Evolutionary conservation across 2,329 filamentous ascomycete species (phyloP), one percentile per base, ranked within the genome.

Genomic region (Periglandula ipomoeae): DNA sequence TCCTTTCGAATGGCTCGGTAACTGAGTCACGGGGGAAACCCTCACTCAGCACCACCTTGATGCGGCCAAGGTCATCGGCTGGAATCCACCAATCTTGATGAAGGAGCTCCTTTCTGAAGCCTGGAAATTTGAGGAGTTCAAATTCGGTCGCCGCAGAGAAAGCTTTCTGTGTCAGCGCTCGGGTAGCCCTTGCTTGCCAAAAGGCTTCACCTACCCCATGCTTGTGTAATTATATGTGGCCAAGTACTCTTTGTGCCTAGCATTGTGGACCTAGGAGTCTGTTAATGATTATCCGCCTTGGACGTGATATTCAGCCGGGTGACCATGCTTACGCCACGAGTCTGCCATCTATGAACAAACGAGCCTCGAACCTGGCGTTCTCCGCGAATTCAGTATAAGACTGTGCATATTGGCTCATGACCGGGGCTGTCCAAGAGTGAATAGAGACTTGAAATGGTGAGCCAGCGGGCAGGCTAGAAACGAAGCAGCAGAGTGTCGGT

Each of bases 1-100:
- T 70, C 37, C 81, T 72, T 57, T 87, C 81, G 54, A 86, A 79
- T 0, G 79, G 76, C 38, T 70, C 65, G 2, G 69, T 67, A 1
- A 67, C 49, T 2, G 70, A 77, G 51, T 76, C 72, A 34, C 80
- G 70, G 9, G 75, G 71, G 50, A 89, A 81, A 0, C 86, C 83
- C 60, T 91, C 87, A 43, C 85, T 82, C 50, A 95, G 76, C 47
- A 89, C 65, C 23, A 94, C 65, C 61, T 85, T 89, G 67, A 95
- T 84, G 7, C 87, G 79, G 6, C 88, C 87, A 19, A 84, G 64
- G 26, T 83, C 72, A 51, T 91, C 87, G 5, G 76, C 76, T 0
- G 85, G 75, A 56, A 81, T 81, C 86, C 87, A 93, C 53, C 81
- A 76, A 49, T 70, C 78, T 57, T 89, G 84, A 38, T 78, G 74